These are phyloP conservation scores for Flaveria floridana DNA, from an alignment of 140 eudicot genomes.

Conservation along the genomic window DNA sequence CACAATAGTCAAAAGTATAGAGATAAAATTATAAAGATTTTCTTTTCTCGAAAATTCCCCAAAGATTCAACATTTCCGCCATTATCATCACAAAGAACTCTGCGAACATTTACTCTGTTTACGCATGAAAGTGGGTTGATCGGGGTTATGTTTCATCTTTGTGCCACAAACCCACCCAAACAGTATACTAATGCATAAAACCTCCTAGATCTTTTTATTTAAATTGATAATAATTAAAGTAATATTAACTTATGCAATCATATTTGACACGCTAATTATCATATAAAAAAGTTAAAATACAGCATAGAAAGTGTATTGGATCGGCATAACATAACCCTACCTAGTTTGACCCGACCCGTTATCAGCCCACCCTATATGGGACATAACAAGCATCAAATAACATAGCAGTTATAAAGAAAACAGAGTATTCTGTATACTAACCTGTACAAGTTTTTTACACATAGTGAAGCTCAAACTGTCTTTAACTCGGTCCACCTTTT, in stretches of 20 bases:
- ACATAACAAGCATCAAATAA: not conserved
- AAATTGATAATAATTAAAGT: not conserved
- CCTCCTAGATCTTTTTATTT: not conserved
- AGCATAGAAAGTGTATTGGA: not conserved
- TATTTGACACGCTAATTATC: not conserved
- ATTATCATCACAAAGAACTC: too few species aligned
- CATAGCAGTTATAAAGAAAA: conserved; percentile 10
- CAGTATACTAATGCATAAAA: not conserved
- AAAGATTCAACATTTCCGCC: too few species aligned
- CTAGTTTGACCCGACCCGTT: conserved; percentile 5
- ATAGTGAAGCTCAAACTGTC: conserved; percentile 79
- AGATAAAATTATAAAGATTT: too few species aligned
- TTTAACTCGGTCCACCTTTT: conserved; percentile 39
- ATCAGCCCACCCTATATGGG: not conserved
- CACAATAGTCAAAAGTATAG: too few species aligned
- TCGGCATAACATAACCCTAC: not conserved
- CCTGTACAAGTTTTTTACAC: conserved; percentile 91
- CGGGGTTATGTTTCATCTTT: too few species aligned
- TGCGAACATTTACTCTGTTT: too few species aligned
- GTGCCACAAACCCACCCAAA: too few species aligned
- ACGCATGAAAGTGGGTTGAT: too few species aligned
- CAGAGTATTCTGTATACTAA: conserved; percentile 34
- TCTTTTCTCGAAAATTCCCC: too few species aligned
- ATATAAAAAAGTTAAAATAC: not conserved
- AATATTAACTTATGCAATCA: not conserved